Percentiles rank a stretch among this genome's conserved stretches.
These are phyloP conservation scores for Heterobasidion annosum DNA, from an alignment of 1,284 basidiomycete species.

Conservation along the genomic window DNA sequence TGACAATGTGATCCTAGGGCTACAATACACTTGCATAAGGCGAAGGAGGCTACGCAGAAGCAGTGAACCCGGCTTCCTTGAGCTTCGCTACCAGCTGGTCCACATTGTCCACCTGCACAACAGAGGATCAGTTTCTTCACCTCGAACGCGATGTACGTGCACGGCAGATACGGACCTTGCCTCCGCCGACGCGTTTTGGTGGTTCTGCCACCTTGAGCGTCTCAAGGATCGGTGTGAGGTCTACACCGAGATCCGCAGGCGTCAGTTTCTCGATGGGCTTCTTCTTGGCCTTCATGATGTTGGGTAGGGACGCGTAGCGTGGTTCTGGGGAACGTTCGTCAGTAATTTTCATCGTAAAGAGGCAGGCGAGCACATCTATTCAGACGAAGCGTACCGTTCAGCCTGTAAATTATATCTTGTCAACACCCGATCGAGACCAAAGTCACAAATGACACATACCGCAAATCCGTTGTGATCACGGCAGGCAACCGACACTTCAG, in stretches of 20 bases:
- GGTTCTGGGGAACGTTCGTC: conserved; percentile 65
- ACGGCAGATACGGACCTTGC: conserved; percentile 53
- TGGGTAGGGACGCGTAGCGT: conserved; percentile 89
- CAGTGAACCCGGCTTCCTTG: conserved; percentile 79
- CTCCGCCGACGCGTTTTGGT: conserved; percentile 84
- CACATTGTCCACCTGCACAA: conserved; percentile 62
- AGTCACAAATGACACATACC: conserved; percentile 40
- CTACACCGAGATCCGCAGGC: conserved; percentile 77
- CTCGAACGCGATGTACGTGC: background rate
- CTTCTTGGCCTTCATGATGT: conserved; percentile 99
- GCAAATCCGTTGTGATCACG: conserved; percentile 89
- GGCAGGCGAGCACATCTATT: conserved; percentile 2
- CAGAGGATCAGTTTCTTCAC: no score
- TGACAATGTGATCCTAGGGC: no score
- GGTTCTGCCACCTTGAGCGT: conserved; percentile 90
- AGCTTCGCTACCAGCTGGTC: conserved; percentile 89
- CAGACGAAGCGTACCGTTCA: conserved; percentile 37
- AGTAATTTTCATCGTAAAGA: background rate
- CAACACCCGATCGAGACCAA: background rate
- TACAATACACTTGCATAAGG: no score
- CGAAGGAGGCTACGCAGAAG: conserved; percentile 15
- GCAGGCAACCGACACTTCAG: conserved; percentile 78
- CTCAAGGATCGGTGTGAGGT: conserved; percentile 76
- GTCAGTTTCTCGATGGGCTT: conserved; percentile 88
- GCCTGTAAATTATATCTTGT: conserved; percentile 20